Evolutionary conservation across 768 basidiomycete species (phyloP).

Genomic region (Suillus spraguei): DNA sequence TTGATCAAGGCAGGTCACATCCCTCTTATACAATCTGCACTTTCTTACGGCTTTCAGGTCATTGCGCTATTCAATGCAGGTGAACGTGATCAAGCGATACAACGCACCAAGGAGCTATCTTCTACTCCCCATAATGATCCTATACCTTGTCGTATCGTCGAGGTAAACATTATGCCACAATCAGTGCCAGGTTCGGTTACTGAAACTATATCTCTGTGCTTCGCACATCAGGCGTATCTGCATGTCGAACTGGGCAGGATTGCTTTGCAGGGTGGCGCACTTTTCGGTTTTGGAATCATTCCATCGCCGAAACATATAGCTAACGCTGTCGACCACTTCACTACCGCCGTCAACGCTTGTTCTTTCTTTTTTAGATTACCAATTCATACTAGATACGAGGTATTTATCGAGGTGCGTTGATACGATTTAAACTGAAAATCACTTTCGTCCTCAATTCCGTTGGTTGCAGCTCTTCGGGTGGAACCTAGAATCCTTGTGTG

Average conservation of each 20-base stretch:
- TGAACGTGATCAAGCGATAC: background rate
- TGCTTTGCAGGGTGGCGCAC: background rate
- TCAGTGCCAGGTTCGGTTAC: background rate
- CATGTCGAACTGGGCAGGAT: background rate
- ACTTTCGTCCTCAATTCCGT: background rate
- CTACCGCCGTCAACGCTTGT: background rate
- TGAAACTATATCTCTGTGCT: background rate
- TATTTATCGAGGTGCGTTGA: background rate
- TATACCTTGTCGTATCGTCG: background rate
- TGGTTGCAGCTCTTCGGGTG: conserved; percentile 2
- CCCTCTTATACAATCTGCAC: background rate
- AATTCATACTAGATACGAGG: conserved; percentile 1
- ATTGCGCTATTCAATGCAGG: background rate
- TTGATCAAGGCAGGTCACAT: conserved; percentile 1
- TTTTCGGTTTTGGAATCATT: background rate
- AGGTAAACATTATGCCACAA: background rate
- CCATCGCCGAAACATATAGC: background rate
- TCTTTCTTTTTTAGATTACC: background rate
- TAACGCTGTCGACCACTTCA: background rate
- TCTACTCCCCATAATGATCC: background rate
- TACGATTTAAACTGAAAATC: background rate
- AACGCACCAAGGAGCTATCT: background rate
- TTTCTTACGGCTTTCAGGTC: background rate
- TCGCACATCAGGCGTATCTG: background rate
- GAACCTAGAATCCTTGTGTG: background rate